These are phyloP conservation scores for Neonectria hederae DNA, from an alignment of 2,329 filamentous ascomycete genomes.

Conservation along the genomic window DNA sequence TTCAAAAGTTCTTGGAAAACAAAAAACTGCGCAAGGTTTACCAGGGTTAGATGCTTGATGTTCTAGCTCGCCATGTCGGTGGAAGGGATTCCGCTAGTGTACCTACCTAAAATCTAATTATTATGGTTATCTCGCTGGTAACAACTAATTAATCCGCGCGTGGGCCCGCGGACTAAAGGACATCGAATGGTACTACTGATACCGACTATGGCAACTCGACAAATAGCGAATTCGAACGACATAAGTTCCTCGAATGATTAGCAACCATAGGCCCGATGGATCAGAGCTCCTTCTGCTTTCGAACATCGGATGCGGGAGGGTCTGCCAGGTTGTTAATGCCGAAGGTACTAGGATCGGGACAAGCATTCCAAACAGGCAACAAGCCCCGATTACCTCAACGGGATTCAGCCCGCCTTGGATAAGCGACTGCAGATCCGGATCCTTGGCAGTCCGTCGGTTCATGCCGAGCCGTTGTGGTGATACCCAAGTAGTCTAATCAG, in stretches of 20 bases:
- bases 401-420: conserved; percentile 7
- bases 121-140: not conserved
- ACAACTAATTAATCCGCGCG: not conserved
- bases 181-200: not conserved
- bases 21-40: not conserved
- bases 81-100: not conserved
- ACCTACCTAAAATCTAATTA: not conserved
- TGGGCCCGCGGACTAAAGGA: not conserved
- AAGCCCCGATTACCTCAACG: conserved; percentile 9
- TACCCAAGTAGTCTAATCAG: not conserved
- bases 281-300: conserved; percentile 16
- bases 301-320: conserved; percentile 1
- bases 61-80: not conserved
- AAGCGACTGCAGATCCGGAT: conserved; percentile 6
- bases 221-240: conserved; percentile 3
- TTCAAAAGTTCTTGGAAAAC: not conserved
- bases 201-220: not conserved
- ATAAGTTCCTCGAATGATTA: conserved; percentile 15
- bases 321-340: conserved; percentile 1
- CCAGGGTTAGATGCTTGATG: not conserved
- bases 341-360: conserved; percentile 5
- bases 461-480: not conserved
- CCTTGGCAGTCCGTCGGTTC: not conserved
- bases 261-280: not conserved
- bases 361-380: conserved; percentile 12